A percentile compares a stretch with the other conserved stretches of the same genome.
phyloP scores from a whole-genome alignment of 768 basidiomycete genomes.

The Boletus eberwhitei region DNA sequence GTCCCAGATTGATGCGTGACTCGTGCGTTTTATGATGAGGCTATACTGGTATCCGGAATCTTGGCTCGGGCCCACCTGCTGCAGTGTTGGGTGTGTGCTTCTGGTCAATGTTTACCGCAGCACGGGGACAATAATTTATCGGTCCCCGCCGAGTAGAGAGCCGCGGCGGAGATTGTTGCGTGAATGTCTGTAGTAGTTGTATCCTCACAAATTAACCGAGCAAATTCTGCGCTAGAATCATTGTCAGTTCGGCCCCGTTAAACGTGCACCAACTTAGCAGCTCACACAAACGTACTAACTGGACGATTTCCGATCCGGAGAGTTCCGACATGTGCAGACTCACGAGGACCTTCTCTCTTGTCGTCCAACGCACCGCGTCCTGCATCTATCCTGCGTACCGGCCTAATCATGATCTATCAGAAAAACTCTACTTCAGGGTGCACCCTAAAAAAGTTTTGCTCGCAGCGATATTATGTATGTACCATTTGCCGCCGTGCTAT shows the following conservation, averaged over 20 bases:
- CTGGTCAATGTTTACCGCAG: constrained; percentile 7
- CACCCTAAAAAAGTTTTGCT: constrained; percentile 30
- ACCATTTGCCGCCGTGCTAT: constrained; percentile 14
- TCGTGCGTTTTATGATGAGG: constrained; percentile 24
- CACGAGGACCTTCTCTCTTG: constrained; percentile 6
- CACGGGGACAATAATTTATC: constrained; percentile 3
- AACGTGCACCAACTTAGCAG: too few species aligned
- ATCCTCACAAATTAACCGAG: constrained; percentile 7
- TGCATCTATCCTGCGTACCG: constrained; percentile 9
- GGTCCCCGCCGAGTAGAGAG: constrained; percentile 13
- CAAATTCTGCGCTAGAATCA: not conserved
- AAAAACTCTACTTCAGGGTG: constrained; percentile 27
- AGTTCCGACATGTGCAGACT: constrained; percentile 17
- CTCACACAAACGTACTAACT: too few species aligned
- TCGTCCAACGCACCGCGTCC: constrained; percentile 7
- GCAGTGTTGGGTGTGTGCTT: not conserved
- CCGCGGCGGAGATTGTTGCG: constrained; percentile 31
- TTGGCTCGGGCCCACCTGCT: constrained; percentile 3
- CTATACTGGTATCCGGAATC: constrained; percentile 12
- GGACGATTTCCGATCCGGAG: constrained; percentile 19
- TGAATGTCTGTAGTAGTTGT: constrained; percentile 1
- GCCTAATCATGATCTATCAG: constrained; percentile 14
- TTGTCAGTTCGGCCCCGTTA: constrained; percentile 23
- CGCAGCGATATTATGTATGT: constrained; percentile 37
- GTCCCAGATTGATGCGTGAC: constrained; percentile 12